Evolutionary conservation across 495 filamentous ascomycete species (phyloP), one percentile per base, ranked within the genome.

Genomic region (Hypoxylon lenormandii): DNA sequence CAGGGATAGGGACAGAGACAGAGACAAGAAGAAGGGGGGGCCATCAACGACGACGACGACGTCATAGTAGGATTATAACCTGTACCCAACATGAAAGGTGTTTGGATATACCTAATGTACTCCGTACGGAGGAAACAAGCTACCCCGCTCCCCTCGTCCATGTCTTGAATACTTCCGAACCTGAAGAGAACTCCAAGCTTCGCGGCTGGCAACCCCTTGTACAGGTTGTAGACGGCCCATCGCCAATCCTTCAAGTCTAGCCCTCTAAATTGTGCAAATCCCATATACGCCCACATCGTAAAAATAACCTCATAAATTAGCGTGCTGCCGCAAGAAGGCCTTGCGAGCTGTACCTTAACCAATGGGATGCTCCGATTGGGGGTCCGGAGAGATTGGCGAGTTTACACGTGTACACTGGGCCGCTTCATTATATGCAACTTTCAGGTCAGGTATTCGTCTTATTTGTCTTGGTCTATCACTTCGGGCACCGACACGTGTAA

Each of bases 401-500:
- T 53, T 70, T 70, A 70, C 67, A 70, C 67, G 67, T 70, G 67
- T 70, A 58, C 61, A 51, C 2, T 23, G 33, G 43, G 22, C 36
- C 64, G 45, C 56, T 55, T 60, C 33, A 22, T 15, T 37, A 16
- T 62, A 50, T 69, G 51, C 60, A 62, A 18, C 55, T 28, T 38
- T 51, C 18, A 50, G 43, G 28, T 66, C 53, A 53, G 67, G 60
- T 46, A 26, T 46, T 33, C 7, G 15, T 22, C 12, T 46, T 28
- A 28, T 28, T 3, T 33, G 30, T 33, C 30, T n/a, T 54, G 63
- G 52, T 43, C 56, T 56, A 55, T 57, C 56, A 61, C 67, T 66
- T 70, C 51, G 61, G 67, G 67, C 67, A 70, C 56, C 57, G 61
- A 70, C 67, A 70, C 67, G 57, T 70, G 56, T 65, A 57, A 46